Conservation (phyloP, 2,329 filamentous ascomycete genomes). For the Penicillium nordicum region DNA sequence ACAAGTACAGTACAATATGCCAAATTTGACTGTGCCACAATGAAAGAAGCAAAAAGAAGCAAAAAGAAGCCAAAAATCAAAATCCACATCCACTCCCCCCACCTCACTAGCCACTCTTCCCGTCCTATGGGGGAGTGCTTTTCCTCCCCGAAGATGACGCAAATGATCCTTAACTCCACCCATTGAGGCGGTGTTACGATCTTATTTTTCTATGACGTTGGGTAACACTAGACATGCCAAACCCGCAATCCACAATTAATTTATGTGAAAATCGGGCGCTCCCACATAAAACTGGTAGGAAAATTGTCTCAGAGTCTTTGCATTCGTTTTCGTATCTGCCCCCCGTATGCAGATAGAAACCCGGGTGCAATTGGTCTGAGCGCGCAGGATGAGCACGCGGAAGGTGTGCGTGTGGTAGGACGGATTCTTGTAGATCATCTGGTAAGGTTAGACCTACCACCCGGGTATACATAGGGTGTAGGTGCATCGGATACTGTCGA, state of each 20-base stretch:
- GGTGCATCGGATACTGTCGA: neutral
- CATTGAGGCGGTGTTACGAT: slow-evolving; percentile 8
- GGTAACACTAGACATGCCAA: neutral
- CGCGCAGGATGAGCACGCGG: neutral
- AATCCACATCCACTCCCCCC: neutral
- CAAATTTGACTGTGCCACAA: neutral
- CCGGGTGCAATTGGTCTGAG: neutral
- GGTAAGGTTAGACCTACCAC: neutral
- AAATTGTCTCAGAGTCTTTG: neutral
- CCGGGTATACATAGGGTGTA: neutral
- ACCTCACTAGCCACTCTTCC: slow-evolving; percentile 4
- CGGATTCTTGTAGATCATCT: neutral
- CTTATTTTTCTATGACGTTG: neutral
- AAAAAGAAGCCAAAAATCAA: neutral
- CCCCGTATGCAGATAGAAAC: neutral
- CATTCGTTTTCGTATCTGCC: neutral
- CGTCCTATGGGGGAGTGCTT: neutral
- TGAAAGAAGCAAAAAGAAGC: neutral
- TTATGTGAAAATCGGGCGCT: neutral
- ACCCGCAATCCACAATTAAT: neutral
- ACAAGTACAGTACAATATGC: neutral
- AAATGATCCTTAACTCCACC: neutral
- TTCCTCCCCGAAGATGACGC: slow-evolving; percentile 4
- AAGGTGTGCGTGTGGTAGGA: neutral
- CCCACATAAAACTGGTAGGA: neutral